A percentile compares a stretch with the other conserved stretches of the same genome.
These are phyloP conservation scores for Incumbomyces delicatus DNA, from an alignment of 2,329 filamentous ascomycete genomes.

Conservation along the genomic window DNA sequence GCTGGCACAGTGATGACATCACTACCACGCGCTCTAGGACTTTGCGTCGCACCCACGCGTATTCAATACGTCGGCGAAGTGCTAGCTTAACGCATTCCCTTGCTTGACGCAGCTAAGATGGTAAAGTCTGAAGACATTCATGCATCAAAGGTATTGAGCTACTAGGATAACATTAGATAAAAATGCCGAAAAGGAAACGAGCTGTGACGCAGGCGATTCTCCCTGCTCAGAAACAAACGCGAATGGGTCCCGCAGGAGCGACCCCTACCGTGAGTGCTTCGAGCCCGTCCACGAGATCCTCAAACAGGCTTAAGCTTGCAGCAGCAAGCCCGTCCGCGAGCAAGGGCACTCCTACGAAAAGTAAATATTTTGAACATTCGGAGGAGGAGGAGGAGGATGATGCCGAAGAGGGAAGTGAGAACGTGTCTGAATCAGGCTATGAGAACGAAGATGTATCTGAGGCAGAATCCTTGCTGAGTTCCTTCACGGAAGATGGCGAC, in stretches of 20 bases:
- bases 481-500: constrained; percentile 20
- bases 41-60: too few species aligned
- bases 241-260: constrained; percentile 9
- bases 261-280: neutral
- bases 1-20: too few species aligned
- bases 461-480: constrained; percentile 24
- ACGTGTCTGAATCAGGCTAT: constrained; percentile 28
- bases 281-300: constrained; percentile 15
- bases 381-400: constrained; percentile 24
- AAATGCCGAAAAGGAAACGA: constrained; percentile 5
- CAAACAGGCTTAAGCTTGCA: constrained; percentile 17
- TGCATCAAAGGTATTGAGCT: neutral
- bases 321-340: constrained; percentile 1
- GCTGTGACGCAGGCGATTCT: neutral
- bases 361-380: constrained; percentile 39
- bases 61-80: too few species aligned
- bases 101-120: too few species aligned
- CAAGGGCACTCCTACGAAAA: constrained; percentile 36
- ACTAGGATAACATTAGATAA: neutral
- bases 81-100: too few species aligned
- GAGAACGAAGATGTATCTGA: constrained; percentile 29
- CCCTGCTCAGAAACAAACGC: constrained; percentile 13
- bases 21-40: too few species aligned
- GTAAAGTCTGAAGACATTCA: neutral
- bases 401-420: constrained; percentile 13